These are phyloP conservation scores for Rhizopus sp. DNA, from an alignment of 371 early-diverging fungal species.

Conservation along the genomic window DNA sequence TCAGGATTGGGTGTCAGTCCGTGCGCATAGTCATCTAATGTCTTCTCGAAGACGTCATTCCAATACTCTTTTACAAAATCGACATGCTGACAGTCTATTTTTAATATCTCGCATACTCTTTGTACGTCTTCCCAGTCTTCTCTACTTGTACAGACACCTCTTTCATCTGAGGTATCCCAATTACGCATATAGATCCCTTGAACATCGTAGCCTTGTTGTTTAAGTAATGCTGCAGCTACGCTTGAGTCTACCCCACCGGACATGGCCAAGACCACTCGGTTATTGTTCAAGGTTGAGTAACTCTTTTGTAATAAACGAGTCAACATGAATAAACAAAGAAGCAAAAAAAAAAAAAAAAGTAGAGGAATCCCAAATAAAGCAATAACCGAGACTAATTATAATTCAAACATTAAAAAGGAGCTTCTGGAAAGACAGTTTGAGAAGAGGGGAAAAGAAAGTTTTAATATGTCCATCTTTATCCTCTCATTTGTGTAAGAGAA, in stretches of 20 bases:
- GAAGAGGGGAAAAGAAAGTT: background rate
- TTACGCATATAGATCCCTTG: constrained; percentile 92
- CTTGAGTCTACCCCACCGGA: constrained; percentile 94
- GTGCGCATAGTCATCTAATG: constrained; percentile 68
- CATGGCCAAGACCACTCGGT: constrained; percentile 74
- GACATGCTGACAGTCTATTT: constrained; percentile 69
- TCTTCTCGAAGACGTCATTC: constrained; percentile 81
- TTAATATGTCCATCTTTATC: background rate
- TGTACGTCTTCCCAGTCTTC: constrained; percentile 87
- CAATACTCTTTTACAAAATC: constrained; percentile 92
- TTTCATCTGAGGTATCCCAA: constrained; percentile 88
- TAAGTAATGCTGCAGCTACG: constrained; percentile 50
- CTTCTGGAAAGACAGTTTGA: constrained; percentile 1
- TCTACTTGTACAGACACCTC: constrained; percentile 77
- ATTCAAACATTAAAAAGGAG: constrained; percentile 1
- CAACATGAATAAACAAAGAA: background rate
- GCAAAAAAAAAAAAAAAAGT: background rate
- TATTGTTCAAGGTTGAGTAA: constrained; percentile 9
- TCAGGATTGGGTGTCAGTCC: constrained; percentile 95
- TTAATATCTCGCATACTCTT: constrained; percentile 62
- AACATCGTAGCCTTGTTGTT: constrained; percentile 57
- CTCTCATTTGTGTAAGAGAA: background rate
- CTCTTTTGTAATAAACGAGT: constrained; percentile 8
- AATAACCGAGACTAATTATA: background rate
- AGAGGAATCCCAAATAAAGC: background rate